These are phyloP conservation scores for Boletus sp. DNA, from an alignment of 1,284 basidiomycete genomes.

Conservation along the genomic window DNA sequence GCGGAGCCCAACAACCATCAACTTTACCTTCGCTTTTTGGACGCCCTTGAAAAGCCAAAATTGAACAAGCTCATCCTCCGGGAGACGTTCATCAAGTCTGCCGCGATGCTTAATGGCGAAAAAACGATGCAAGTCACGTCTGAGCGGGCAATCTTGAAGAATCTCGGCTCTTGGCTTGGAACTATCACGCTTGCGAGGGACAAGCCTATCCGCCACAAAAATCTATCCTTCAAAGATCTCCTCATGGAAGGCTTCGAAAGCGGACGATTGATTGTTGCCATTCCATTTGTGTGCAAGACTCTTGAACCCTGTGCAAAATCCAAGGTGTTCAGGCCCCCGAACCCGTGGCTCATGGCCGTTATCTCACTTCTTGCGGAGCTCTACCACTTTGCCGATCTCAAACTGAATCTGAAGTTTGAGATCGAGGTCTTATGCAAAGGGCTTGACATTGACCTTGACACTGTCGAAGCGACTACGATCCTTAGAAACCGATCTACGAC, in stretches of 20 bases:
- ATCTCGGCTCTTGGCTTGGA: conserved; percentile 94
- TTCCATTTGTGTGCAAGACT: conserved; percentile 98
- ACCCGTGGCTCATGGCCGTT: conserved; percentile 98
- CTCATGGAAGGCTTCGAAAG: conserved; percentile 94
- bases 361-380: conserved; percentile 90
- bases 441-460: conserved; percentile 84
- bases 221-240: conserved; percentile 94
- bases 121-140: conserved; percentile 81
- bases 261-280: conserved; percentile 88
- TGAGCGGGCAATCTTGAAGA: conserved; percentile 89
- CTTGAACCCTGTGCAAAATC: conserved; percentile 89
- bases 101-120: conserved; percentile 87
- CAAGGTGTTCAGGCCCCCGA: conserved; percentile 91
- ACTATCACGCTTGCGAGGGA: conserved; percentile 90
- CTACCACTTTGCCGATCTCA: conserved; percentile 95
- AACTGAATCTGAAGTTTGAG: conserved; percentile 97
- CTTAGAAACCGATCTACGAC: conserved; percentile 70
- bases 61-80: conserved; percentile 81
- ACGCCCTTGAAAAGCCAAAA: conserved; percentile 66
- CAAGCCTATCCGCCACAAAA: conserved; percentile 89
- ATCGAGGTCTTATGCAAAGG: conserved; percentile 97
- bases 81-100: conserved; percentile 90
- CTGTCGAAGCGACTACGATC: conserved; percentile 81
- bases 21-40: conserved; percentile 91
- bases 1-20: conserved; percentile 97